Conservation (phyloP, 2,329 filamentous ascomycete genomes). For the Cladosporium oxysporum region DNA sequence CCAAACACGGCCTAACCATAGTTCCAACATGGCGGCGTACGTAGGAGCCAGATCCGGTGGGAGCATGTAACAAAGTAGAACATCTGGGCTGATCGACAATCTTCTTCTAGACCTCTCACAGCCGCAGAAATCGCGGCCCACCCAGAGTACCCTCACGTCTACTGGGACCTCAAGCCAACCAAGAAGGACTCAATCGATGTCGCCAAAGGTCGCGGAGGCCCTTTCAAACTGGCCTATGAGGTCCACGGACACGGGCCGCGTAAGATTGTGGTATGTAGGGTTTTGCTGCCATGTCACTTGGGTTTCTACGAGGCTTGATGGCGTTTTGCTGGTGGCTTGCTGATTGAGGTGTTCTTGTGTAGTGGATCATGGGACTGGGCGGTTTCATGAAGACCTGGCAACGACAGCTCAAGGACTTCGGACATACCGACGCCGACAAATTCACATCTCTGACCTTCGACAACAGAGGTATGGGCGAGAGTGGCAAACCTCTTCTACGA, state of each 20-base stretch:
- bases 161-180: slow-evolving; percentile 70
- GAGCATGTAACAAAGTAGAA: background rate
- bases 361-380: slow-evolving; percentile 83
- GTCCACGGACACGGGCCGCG: slow-evolving; percentile 73
- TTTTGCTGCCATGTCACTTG: background rate
- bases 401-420: slow-evolving; percentile 79
- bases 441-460: slow-evolving; percentile 79
- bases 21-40: slow-evolving; percentile 14
- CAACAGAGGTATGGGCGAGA: slow-evolving; percentile 81
- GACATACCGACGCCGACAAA: slow-evolving; percentile 65
- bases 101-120: slow-evolving; percentile 41
- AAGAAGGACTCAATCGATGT: slow-evolving; percentile 63
- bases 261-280: slow-evolving; percentile 68
- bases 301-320: background rate
- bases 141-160: slow-evolving; percentile 65
- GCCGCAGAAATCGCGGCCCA: slow-evolving; percentile 63
- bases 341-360: slow-evolving; percentile 14
- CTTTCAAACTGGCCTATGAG: slow-evolving; percentile 75
- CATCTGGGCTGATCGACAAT: background rate
- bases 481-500: slow-evolving; percentile 72
- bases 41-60: slow-evolving; percentile 7
- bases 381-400: slow-evolving; percentile 72
- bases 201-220: slow-evolving; percentile 71
- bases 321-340: background rate
- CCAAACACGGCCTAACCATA: background rate